A percentile compares a stretch with the other conserved stretches of the same genome.
These are phyloP conservation scores for Suhomyces kilbournensis DNA, from an alignment of 805 yeast genomes.

Conservation along the genomic window DNA sequence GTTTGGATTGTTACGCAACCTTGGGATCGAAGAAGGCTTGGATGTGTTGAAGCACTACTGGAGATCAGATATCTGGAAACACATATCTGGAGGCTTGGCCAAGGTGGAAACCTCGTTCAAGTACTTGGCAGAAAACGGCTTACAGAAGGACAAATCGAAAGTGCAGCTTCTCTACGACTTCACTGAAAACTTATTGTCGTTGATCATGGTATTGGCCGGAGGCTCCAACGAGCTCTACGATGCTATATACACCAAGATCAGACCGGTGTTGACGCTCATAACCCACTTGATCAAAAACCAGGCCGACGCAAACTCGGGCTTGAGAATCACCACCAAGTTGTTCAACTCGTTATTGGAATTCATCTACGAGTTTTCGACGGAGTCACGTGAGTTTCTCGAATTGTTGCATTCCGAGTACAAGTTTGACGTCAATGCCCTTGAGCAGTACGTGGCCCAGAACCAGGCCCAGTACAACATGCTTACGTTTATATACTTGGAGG, in stretches of 20 bases:
- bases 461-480: conserved; percentile 18
- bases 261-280: conserved; percentile 37
- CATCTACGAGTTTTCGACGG: conserved; percentile 58
- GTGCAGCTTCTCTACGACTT: conserved; percentile 56
- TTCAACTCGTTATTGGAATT: conserved; percentile 56
- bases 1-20: conserved; percentile 74
- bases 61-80: conserved; percentile 74
- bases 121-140: conserved; percentile 27
- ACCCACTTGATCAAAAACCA: conserved; percentile 35
- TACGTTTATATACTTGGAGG: conserved; percentile 37
- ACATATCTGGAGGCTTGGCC: conserved; percentile 49
- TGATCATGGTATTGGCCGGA: conserved; percentile 63
- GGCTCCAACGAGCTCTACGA: conserved; percentile 52
- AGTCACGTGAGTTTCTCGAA: conserved; percentile 52
- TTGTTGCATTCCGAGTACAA: conserved; percentile 16
- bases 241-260: conserved; percentile 45
- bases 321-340: conserved; percentile 41
- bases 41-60: conserved; percentile 72
- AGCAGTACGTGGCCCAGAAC: conserved; percentile 12
- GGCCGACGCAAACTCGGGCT: conserved; percentile 12
- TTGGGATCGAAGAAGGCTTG: conserved; percentile 84
- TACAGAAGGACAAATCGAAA: conserved; percentile 39
- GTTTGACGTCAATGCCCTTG: conserved; percentile 16
- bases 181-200: conserved; percentile 69
- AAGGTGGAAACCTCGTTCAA: conserved; percentile 51